Evolutionary conservation across 176 grass and related monocot species (phyloP).

Genomic region (Oryza glaberrima): DNA sequence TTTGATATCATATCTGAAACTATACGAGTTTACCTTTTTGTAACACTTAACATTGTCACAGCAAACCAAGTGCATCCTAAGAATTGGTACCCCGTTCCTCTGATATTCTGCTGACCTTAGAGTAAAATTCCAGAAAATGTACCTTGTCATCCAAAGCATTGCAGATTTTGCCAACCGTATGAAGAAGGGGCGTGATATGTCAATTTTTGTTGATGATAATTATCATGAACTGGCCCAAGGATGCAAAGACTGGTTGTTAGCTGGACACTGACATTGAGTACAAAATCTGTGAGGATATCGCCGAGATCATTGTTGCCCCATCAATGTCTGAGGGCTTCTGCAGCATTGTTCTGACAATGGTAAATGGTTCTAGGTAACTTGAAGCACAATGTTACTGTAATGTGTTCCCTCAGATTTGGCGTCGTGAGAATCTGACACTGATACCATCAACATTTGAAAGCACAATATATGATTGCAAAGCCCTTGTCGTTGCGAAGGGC

Average conservation of each 20-base stretch:
- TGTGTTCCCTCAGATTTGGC: constrained; percentile 97
- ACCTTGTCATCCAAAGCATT: constrained; percentile 92
- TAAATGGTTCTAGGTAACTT: constrained; percentile 94
- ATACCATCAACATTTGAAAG: constrained; percentile 95
- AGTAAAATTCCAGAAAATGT: constrained; percentile 96
- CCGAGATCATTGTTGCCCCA: constrained; percentile 90
- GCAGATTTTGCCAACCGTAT: constrained; percentile 97
- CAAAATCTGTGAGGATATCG: constrained; percentile 90
- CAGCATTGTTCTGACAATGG: constrained; percentile 91
- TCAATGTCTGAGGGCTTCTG: constrained; percentile 90
- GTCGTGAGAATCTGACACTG: constrained; percentile 79
- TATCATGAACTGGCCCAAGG: constrained; percentile 91
- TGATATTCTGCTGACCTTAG: constrained; percentile 96
- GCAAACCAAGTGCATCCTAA: constrained; percentile 97
- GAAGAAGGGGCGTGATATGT: constrained; percentile 98
- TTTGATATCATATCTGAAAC: constrained; percentile 19
- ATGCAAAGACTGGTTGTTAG: constrained; percentile 81
- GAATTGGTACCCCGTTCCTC: constrained; percentile 98
- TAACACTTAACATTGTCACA: constrained; percentile 46
- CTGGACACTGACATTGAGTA: constrained; percentile 89
- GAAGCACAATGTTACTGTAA: constrained; percentile 93
- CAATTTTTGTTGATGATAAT: constrained; percentile 91
- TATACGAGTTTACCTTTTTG: background rate
- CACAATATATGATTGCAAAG: constrained; percentile 97
- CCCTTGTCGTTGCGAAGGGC: constrained; percentile 94